Percentiles rank a stretch among this genome's conserved stretches.
These are phyloP conservation scores for Porphyrellus cyaneotinctus DNA, from an alignment of 768 basidiomycete species.

Conservation along the genomic window DNA sequence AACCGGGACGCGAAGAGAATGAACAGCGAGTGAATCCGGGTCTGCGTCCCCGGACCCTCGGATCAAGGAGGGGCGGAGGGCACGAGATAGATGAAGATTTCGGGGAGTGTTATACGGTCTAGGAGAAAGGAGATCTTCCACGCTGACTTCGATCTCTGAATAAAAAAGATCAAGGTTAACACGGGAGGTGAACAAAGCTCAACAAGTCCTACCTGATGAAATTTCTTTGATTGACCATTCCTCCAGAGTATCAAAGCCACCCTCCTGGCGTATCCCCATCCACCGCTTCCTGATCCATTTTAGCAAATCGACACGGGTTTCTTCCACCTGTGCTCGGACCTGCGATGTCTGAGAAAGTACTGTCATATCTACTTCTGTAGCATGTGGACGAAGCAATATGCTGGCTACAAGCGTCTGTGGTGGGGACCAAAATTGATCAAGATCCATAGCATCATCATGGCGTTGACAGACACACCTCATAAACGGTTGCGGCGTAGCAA, in stretches of 20 bases:
- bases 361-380: slow-evolving; percentile 52
- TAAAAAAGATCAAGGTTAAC: too few species aligned
- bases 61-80: slow-evolving; percentile 26
- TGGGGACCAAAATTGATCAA: background rate
- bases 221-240: slow-evolving; percentile 89
- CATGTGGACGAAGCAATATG: slow-evolving; percentile 66
- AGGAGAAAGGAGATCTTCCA: slow-evolving; percentile 66
- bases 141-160: slow-evolving; percentile 81
- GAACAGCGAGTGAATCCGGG: slow-evolving; percentile 39
- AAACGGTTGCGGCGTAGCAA: slow-evolving; percentile 60
- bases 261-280: slow-evolving; percentile 66
- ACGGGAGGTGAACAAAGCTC: background rate
- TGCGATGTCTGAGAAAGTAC: slow-evolving; percentile 68
- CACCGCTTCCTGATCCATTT: slow-evolving; percentile 76
- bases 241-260: slow-evolving; percentile 82
- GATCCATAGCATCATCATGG: background rate
- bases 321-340: slow-evolving; percentile 69
- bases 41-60: slow-evolving; percentile 33
- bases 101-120: slow-evolving; percentile 28
- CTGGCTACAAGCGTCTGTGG: slow-evolving; percentile 64
- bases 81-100: slow-evolving; percentile 27
- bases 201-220: slow-evolving; percentile 40
- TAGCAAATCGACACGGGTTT: slow-evolving; percentile 42
- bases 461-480: slow-evolving; percentile 54
- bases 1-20: slow-evolving; percentile 46